phyloP scores from a whole-genome alignment of 2,329 filamentous ascomycete species.

The Penicillium sp. region DNA sequence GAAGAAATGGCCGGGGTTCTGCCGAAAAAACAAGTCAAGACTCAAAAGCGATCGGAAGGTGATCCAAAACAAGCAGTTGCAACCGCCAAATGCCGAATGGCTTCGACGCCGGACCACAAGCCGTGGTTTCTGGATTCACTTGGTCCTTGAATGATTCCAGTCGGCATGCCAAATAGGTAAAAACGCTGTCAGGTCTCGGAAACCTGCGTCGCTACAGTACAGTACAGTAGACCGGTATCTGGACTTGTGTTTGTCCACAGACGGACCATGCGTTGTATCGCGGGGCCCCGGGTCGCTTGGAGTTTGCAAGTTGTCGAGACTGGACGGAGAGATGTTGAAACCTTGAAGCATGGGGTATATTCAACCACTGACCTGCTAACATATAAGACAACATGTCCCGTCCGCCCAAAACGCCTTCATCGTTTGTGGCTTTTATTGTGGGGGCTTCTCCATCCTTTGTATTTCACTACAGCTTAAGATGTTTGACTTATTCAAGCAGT shows the following conservation, averaged over 20 bases:
- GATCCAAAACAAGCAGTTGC: constrained; percentile 4
- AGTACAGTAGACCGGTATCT: too few species aligned
- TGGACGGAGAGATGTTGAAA: not conserved
- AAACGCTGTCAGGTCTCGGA: not conserved
- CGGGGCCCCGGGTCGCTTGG: not conserved
- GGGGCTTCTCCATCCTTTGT: not conserved
- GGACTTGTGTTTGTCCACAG: not conserved
- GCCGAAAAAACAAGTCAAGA: not conserved
- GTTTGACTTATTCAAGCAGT: not conserved
- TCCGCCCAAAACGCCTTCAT: not conserved
- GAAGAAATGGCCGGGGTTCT: constrained; percentile 9
- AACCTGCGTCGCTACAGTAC: not conserved
- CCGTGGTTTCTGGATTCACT: not conserved
- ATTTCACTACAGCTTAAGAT: not conserved
- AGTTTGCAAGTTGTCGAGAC: not conserved
- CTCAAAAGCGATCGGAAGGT: not conserved
- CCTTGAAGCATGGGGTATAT: not conserved
- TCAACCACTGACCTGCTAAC: not conserved
- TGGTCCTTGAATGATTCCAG: not conserved
- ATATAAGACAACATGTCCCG: not conserved
- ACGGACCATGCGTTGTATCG: not conserved
- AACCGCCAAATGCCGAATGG: constrained; percentile 8
- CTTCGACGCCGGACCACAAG: not conserved
- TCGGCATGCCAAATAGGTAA: not conserved
- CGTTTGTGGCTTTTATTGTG: not conserved